A percentile compares a stretch with the other conserved stretches of the same genome.
Evolutionary conservation across 2,329 filamentous ascomycete genomes (phyloP).

Genomic region (Rhynchosporium graminicola): DNA sequence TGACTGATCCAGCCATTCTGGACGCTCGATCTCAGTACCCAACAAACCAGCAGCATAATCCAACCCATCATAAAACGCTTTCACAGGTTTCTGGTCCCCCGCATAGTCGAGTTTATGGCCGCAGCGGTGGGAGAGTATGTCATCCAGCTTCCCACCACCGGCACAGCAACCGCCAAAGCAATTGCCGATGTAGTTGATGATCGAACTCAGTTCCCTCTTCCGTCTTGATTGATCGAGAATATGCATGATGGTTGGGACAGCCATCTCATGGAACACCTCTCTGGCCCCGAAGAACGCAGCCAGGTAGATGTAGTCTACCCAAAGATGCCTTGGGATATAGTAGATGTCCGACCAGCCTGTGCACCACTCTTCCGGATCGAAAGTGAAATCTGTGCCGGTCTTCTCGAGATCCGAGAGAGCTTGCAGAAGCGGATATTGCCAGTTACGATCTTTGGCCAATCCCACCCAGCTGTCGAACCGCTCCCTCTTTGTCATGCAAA

Average conservation of each 20-base stretch:
- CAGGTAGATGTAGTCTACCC: constrained; percentile 39
- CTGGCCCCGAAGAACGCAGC: constrained; percentile 33
- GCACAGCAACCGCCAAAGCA: constrained; percentile 21
- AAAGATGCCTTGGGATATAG: constrained; percentile 41
- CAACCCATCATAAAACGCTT: constrained; percentile 7
- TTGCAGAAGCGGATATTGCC: constrained; percentile 21
- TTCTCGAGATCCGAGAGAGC: constrained; percentile 28
- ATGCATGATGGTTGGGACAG: constrained; percentile 40
- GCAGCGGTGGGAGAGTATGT: constrained; percentile 13
- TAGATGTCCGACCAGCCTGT: constrained; percentile 42
- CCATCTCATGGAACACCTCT: constrained; percentile 40
- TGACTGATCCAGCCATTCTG: constrained; percentile 3
- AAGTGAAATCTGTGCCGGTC: constrained; percentile 33
- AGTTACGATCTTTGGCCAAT: constrained; percentile 12
- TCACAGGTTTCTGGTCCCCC: neutral
- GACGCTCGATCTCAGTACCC: neutral
- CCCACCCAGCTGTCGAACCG: constrained; percentile 10
- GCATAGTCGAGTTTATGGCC: constrained; percentile 19
- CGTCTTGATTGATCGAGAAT: constrained; percentile 39
- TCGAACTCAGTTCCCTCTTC: neutral
- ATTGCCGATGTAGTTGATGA: constrained; percentile 18
- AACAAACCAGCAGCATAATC: constrained; percentile 9
- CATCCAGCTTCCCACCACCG: constrained; percentile 5
- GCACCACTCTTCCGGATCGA: constrained; percentile 36
- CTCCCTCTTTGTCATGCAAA: constrained; percentile 19